phyloP scores from a whole-genome alignment of 1,284 basidiomycete species.

The Puccinia novopanici region DNA sequence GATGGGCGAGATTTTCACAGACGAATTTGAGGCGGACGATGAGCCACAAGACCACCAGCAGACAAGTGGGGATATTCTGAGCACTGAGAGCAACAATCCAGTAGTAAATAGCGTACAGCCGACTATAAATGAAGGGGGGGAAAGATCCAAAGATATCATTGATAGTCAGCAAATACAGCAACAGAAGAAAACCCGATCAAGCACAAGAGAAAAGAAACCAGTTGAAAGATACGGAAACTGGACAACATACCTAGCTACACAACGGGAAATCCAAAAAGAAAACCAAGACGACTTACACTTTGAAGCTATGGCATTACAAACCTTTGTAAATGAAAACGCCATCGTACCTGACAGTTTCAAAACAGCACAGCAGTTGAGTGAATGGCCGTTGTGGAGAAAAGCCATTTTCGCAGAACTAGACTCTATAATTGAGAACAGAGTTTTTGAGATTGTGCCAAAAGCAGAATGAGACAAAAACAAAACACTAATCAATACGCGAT shows the following conservation, averaged over 20 bases:
- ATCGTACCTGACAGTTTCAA: constrained; percentile 30
- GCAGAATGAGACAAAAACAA: constrained; percentile 1
- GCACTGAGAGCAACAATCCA: background rate
- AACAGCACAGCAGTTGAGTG: background rate
- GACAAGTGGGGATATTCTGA: too few relatives aligned
- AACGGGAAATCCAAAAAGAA: constrained; percentile 15
- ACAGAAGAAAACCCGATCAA: constrained; percentile 7
- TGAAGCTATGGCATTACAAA: constrained; percentile 26
- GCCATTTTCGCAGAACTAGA: constrained; percentile 35
- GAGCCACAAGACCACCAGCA: background rate
- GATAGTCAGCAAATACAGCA: background rate
- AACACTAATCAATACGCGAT: constrained; percentile 36
- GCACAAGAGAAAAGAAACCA: constrained; percentile 21
- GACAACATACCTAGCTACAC: constrained; percentile 19
- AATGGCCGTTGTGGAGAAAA: constrained; percentile 25
- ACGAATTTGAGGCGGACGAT: background rate
- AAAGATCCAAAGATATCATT: background rate
- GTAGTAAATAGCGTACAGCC: background rate
- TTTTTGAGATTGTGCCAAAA: constrained; percentile 37
- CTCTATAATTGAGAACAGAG: constrained; percentile 23
- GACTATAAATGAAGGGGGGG: constrained; percentile 20
- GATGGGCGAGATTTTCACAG: background rate
- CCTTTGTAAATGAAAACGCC: constrained; percentile 24
- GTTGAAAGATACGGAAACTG: constrained; percentile 26
- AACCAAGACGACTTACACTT: constrained; percentile 9